A percentile compares a stretch with the other conserved stretches of the same genome.
These are phyloP conservation scores for Suillus placidus DNA, from an alignment of 768 basidiomycete genomes.

Conservation along the genomic window DNA sequence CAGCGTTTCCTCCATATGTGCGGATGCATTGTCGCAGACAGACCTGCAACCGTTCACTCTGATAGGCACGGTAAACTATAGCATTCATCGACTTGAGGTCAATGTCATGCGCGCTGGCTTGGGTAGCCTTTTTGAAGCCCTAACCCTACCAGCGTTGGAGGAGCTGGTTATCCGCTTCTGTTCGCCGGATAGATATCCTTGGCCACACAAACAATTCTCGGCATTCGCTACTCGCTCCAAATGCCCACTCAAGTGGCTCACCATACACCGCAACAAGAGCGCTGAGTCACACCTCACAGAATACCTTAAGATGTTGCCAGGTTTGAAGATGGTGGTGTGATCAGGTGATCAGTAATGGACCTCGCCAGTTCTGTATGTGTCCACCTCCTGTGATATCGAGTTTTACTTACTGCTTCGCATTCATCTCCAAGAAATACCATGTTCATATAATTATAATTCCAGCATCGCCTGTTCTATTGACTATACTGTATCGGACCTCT, in stretches of 20 bases:
- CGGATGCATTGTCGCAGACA: conserved; percentile 19
- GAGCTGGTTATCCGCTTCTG: conserved; percentile 37
- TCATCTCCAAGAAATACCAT: not conserved
- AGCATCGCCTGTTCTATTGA: not conserved
- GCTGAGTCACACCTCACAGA: conserved; percentile 25
- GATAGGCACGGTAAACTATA: conserved; percentile 22
- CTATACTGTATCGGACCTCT: not conserved
- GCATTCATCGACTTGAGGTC: conserved; percentile 30
- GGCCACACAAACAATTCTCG: conserved; percentile 31
- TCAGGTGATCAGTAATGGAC: not conserved
- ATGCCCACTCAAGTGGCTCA: conserved; percentile 26
- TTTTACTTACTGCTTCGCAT: not conserved
- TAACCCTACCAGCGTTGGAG: conserved; percentile 31
- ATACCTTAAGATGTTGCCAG: conserved; percentile 25
- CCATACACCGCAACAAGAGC: conserved; percentile 27
- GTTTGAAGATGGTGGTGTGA: conserved; percentile 12
- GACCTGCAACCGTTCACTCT: conserved; percentile 12
- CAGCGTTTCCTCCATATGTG: conserved; percentile 26
- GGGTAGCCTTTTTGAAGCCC: conserved; percentile 19
- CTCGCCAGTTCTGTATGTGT: not conserved
- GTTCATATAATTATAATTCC: not conserved
- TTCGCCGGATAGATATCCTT: conserved; percentile 29
- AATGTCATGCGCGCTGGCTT: conserved; percentile 32
- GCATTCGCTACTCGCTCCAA: conserved; percentile 28
- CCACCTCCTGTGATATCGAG: not conserved